Percentiles rank a stretch among this genome's conserved stretches.
These are phyloP conservation scores for Penicillium sp. DNA, from an alignment of 2,329 filamentous ascomycete genomes.

Conservation along the genomic window DNA sequence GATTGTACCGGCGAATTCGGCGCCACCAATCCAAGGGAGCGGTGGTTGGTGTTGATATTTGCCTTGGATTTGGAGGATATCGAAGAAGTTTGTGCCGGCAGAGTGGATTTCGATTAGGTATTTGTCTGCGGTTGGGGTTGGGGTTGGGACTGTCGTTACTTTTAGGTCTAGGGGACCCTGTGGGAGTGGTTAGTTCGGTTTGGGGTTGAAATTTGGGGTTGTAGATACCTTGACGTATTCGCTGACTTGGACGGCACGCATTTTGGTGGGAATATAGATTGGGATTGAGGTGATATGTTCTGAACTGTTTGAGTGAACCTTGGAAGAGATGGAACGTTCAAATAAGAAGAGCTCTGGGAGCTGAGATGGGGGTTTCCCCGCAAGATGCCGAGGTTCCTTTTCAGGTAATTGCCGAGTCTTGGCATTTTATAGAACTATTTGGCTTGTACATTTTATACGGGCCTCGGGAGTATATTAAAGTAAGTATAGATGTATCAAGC, in stretches of 20 bases:
- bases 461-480: too few relatives aligned
- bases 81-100: slow-evolving; percentile 92
- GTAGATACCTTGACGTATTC: slow-evolving; percentile 68
- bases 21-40: slow-evolving; percentile 82
- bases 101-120: slow-evolving; percentile 87
- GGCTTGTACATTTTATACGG: background rate
- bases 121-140: slow-evolving; percentile 66
- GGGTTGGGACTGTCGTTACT: slow-evolving; percentile 72
- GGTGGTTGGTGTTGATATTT: slow-evolving; percentile 93
- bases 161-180: slow-evolving; percentile 76
- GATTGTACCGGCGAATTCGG: slow-evolving; percentile 81
- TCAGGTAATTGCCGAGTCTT: slow-evolving; percentile 15
- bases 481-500: background rate
- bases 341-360: background rate
- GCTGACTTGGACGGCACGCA: slow-evolving; percentile 72
- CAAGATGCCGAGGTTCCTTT: slow-evolving; percentile 22
- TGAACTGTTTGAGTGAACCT: too few relatives aligned
- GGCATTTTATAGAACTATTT: background rate
- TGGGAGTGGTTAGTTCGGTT: slow-evolving; percentile 2
- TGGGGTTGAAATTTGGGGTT: background rate
- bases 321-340: background rate
- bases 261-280: slow-evolving; percentile 43
- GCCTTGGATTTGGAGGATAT: slow-evolving; percentile 89
- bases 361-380: slow-evolving; percentile 16
- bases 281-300: background rate